Base-by-base conservation (phyloP, 2,329 filamentous ascomycete genomes). In the Acarospora socialis region DNA sequence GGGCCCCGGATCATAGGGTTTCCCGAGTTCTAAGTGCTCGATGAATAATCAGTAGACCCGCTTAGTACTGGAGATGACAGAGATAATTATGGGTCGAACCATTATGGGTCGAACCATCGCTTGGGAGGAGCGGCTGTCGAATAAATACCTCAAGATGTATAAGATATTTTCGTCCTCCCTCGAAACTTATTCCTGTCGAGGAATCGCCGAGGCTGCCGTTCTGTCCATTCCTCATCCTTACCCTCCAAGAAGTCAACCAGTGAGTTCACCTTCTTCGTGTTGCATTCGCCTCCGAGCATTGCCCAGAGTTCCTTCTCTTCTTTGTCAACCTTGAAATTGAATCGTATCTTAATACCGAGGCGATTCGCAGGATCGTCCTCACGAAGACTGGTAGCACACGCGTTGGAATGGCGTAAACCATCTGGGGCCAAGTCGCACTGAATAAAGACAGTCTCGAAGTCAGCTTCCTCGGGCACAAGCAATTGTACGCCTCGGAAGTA, bases 361-460 rank as follows among this genome's bases (percentile, higher is more conserved):
- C n/a, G n/a, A n/a, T n/a, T 29, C 21, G 30, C 30, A 30, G 30
- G 30, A 32, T 32, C 30, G 30, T 28, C 30, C 21, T 29, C 30
- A 29, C 21, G 20, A 28, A 29, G 15, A 13, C 19, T 22, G 17
- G 20, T 32, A 22, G 21, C 21, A 18, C 30, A 32, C 28, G 20
- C 30, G 21, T 32, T 20, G 20, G 19, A 22, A 32, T 32, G 30
- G 30, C 26, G 20, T 32, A 14, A 30, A 29, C 30, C 30, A 12
- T 32, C 19, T 18, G 30, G 30, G 21, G 21, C 30, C 20, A 32
- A 28, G 30, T 32, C 30, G 30, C 20, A 29, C 30, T 30, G 30
- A 28, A 32, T 28, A 32, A 29, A 32, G 30, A 32, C 30, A 30
- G 30, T 32, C 28, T 30, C 21, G 28, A 30, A 30, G 28, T 30